Conservation (phyloP, 2,329 filamentous ascomycete genomes). For the Penicillium sp. region DNA sequence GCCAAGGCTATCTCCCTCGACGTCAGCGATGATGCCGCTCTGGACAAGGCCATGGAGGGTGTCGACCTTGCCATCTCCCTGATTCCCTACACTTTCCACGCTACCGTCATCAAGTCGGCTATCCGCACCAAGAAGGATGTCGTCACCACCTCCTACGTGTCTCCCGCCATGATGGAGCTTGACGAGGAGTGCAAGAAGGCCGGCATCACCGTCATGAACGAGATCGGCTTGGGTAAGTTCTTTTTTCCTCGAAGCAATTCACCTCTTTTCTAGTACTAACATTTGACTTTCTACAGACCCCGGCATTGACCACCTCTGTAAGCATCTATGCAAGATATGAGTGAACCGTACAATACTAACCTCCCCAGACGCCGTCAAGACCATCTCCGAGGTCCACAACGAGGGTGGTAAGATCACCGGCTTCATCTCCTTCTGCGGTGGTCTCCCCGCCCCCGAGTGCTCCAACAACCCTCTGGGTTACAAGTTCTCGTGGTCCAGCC, state of each 20-base stretch:
- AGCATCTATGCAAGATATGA: background rate
- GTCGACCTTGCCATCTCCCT: slow-evolving; percentile 75
- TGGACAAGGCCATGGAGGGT: slow-evolving; percentile 78
- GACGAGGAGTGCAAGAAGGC: slow-evolving; percentile 80
- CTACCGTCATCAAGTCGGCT: slow-evolving; percentile 84
- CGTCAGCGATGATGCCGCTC: slow-evolving; percentile 70
- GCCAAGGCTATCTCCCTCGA: slow-evolving; percentile 78
- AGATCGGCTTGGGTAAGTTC: slow-evolving; percentile 67
- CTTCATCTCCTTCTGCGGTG: slow-evolving; percentile 84
- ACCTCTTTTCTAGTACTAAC: background rate
- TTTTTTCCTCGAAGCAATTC: slow-evolving; percentile 2
- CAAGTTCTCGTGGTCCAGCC: slow-evolving; percentile 78
- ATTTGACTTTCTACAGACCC: slow-evolving; percentile 25
- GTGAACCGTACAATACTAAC: background rate
- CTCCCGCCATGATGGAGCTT: slow-evolving; percentile 86
- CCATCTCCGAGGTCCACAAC: slow-evolving; percentile 75
- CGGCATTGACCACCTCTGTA: slow-evolving; percentile 22
- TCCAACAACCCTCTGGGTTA: slow-evolving; percentile 90
- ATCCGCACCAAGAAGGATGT: slow-evolving; percentile 95
- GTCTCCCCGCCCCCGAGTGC: slow-evolving; percentile 68
- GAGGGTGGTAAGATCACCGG: slow-evolving; percentile 79
- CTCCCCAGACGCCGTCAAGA: slow-evolving; percentile 68
- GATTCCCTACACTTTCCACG: slow-evolving; percentile 91
- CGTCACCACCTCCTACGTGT: slow-evolving; percentile 92
- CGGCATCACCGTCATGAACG: slow-evolving; percentile 96